Evolutionary conservation across 164 flowering plant species (phyloP), one percentile per base, ranked within the genome.

Genomic region (Platanus orientalis): DNA sequence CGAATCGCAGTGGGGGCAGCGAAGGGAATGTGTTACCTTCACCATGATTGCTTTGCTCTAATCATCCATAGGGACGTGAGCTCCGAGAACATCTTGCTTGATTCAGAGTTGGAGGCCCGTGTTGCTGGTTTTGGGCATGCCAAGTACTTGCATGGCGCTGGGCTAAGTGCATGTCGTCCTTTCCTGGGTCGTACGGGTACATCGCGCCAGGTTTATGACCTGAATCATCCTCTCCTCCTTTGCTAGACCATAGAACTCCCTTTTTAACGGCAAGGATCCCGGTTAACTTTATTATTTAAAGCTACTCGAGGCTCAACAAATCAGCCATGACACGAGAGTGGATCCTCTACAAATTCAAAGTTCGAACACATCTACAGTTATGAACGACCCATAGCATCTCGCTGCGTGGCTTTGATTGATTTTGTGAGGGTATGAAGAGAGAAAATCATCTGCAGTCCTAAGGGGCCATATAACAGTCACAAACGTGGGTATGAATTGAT

Each of bases 121-220:
- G 98, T 94, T 0, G 96, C 98, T 5, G 98, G 91, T 71, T 94
- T 94, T 44, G 98, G 98, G 23, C 79, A 90, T 3, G 98, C 98
- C 39, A 94, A 94, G 88, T 91, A 89, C 73, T 66, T 89, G 63
- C 81, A 73, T 29, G 92, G 83, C 24, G 73, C 84, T 21, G 96
- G 88, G 12, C 97, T 0, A 92, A 94, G 72, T 83, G 92, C 66
- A 94, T 94, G 97, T 94, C 98, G 12, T 79, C 97, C 53, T 66
- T 94, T 57, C 97, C 97, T 51, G 98, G 98, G 3, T 94, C 98
- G 32, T 94, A 90, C 63, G 98, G 98, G 26, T 94, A 94, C 83
- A 94, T 94, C 42, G 98, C 98, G 0, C 98, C 98, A 67, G 98
- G 98, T 94, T 52, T 23, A 67, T 55, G 1, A 19, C 17, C 19